A percentile compares a stretch with the other conserved stretches of the same genome.
Conservation (phyloP, 2,329 filamentous ascomycete genomes). For the Phoma herbarum region DNA sequence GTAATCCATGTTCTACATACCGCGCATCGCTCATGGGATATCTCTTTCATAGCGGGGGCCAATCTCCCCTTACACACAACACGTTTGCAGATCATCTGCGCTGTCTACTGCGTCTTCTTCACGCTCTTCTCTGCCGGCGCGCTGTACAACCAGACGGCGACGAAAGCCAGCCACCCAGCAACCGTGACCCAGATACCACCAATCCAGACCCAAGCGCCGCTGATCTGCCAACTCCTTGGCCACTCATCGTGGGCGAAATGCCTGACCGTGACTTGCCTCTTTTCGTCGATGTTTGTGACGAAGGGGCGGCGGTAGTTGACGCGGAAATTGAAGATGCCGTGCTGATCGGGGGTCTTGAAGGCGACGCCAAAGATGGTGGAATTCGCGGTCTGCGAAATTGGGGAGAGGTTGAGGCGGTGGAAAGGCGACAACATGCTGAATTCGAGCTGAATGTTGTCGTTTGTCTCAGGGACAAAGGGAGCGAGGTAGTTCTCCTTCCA, state of each 20-base stretch:
- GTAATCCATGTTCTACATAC: slow-evolving; percentile 20
- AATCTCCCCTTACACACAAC: slow-evolving; percentile 13
- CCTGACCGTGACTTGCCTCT: slow-evolving; percentile 90
- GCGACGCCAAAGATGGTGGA: slow-evolving; percentile 76
- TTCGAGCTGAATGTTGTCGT: slow-evolving; percentile 87
- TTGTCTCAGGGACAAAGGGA: slow-evolving; percentile 74
- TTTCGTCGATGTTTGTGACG: slow-evolving; percentile 88
- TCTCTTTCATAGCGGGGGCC: slow-evolving; percentile 13
- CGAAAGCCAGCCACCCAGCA: slow-evolving; percentile 83
- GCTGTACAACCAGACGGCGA: slow-evolving; percentile 85
- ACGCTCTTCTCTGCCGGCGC: slow-evolving; percentile 63
- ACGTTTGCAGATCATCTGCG: slow-evolving; percentile 31
- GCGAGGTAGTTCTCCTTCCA: slow-evolving; percentile 77
- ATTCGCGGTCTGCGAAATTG: slow-evolving; percentile 66
- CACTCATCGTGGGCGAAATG: slow-evolving; percentile 99
- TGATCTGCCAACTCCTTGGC: slow-evolving; percentile 88
- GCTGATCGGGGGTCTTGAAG: slow-evolving; percentile 92
- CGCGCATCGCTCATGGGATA: slow-evolving; percentile 24
- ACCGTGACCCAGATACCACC: slow-evolving; percentile 85
- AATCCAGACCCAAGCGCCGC: slow-evolving; percentile 94
- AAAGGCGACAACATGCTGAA: slow-evolving; percentile 99
- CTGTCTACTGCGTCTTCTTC: slow-evolving; percentile 59
- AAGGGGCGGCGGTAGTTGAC: slow-evolving; percentile 98
- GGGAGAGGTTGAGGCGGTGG: slow-evolving; percentile 80
- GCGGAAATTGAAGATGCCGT: slow-evolving; percentile 98